Conservation (phyloP, 768 basidiomycete species). For the Pleurotus ostreatus region DNA sequence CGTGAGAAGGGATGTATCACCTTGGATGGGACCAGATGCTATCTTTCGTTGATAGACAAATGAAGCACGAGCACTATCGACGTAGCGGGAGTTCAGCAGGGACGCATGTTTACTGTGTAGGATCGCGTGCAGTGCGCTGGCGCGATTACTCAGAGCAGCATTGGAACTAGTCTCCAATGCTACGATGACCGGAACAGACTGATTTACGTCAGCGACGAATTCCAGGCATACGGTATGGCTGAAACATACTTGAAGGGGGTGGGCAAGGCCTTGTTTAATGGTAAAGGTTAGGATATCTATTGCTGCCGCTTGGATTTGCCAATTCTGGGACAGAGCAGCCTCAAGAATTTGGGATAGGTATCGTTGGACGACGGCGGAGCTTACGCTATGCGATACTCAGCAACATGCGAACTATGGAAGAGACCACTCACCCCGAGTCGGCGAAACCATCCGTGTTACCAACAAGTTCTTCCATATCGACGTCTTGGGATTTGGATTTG, state of each 20-base stretch:
- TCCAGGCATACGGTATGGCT: neutral
- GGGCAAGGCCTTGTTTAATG: conserved; percentile 91
- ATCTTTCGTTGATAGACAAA: conserved; percentile 80
- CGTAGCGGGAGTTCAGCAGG: conserved; percentile 81
- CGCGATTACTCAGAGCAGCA: conserved; percentile 60
- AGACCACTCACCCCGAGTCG: conserved; percentile 81
- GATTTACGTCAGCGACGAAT: conserved; percentile 1
- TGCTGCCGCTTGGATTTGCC: conserved; percentile 74
- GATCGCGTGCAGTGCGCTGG: conserved; percentile 73
- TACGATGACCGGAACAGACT: conserved; percentile 91
- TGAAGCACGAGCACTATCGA: conserved; percentile 73
- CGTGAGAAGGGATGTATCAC: conserved; percentile 23
- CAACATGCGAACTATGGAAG: neutral
- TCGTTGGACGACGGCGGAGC: conserved; percentile 91
- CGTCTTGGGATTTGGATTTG: conserved; percentile 40
- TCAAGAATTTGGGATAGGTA: conserved; percentile 81
- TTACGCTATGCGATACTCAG: conserved; percentile 55
- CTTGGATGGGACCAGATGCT: conserved; percentile 43
- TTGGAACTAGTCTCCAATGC: conserved; percentile 87
- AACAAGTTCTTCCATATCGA: conserved; percentile 91
- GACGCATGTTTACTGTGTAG: conserved; percentile 89
- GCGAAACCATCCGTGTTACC: conserved; percentile 96
- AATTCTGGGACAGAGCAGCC: conserved; percentile 69
- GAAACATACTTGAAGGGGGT: conserved; percentile 76
- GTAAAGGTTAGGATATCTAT: conserved; percentile 92